Base-by-base conservation (phyloP, 2,329 filamentous ascomycete genomes). In the Anisogramma anomala region DNA sequence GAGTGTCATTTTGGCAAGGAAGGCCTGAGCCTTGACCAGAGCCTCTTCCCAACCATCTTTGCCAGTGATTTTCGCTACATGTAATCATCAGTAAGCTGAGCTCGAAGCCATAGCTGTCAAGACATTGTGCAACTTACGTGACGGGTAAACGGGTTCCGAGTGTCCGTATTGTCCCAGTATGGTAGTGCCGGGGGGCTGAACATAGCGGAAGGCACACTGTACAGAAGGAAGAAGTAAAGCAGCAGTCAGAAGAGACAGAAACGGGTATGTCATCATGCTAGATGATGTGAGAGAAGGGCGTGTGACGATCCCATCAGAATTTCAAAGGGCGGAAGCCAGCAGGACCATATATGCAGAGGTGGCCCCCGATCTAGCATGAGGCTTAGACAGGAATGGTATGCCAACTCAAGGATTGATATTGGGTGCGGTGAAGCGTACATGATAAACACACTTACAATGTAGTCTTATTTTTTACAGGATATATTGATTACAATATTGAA, bases 1-100 rank as follows among this genome's bases (percentile, higher is more conserved):
- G 43, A 82, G 58, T 5, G 78, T 82, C 56, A 84, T 61, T 50
- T 77, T 68, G 33, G 69, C 70, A 17, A 82, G 77, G 49, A 83
- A 80, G 34, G 55, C 53, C 43, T 56, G 52, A 8, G 62, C 62
- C 52, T 63, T 64, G 23, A 42, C 52, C 27, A 62, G 43, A 23
- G 60, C 59, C 3, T 52, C 54, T 37, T 60, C 56, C 62, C 61
- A 64, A 6, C 53, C 55, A 17, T 52, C 56, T 13, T 13, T 36
- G 15, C 60, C 62, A 27, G 56, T 61, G n/a, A 48, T 48, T 36
- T 63, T 62, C 28, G 57, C 62, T 65, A 27, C 6, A 4, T 9
- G 1, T 0, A 10, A 19, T 14, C 4, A 23, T 41, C 11, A 44
- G 38, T 14, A 19, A 6, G 31, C 14, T 11, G 14, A n/a, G n/a